Evolutionary conservation across 192 early-diverging fungal species (phyloP), one percentile per base, ranked within the genome.

Genomic region (Lobosporangium transversale): DNA sequence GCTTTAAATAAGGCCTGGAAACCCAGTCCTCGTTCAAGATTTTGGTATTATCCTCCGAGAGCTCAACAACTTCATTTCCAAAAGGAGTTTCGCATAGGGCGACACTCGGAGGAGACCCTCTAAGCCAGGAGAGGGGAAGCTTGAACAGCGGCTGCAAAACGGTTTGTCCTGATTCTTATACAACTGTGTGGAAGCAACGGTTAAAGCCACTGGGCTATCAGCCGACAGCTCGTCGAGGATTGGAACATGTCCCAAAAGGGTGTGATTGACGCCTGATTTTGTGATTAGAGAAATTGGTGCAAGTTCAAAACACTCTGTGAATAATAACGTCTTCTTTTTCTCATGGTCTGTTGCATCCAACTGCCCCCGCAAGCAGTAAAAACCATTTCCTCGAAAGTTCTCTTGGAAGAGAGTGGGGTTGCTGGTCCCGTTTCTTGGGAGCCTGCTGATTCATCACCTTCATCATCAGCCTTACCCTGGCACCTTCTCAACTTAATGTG

Each of bases 21-120:
- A 45, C 33, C 78, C 68, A 70, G n/a, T 70, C 63, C 27, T 69
- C 44, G 37, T 79, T 70, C 37, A 79, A 43, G 8, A 79, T 18
- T 18, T 40, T 9, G 26, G 40, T 62, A 0, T 61, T 31, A 12
- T 37, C 18, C 6, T 50, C 32, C 2, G 53, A 24, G 6, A 70
- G 24, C 32, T 57, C 54, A 1, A 47, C 37, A 52, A 63, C 15
- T 45, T 45, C 14, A 14, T 45, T 12, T 42, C 17, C 17, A 9
- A 12, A 17, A 42, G 40, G 9, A 42, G 17, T 42, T 9, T 12
- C 17, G 40, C 9, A 42, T 42, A 42, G 9, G 40, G 40, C 9
- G 40, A 42, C 17, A 17, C 9, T 9, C 40, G 10, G 10, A 42
- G 9, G 10, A 42, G 17, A 17, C 17, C 17, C 17, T 42, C 40